Percentiles rank a stretch among this genome's conserved stretches.
phyloP scores from a whole-genome alignment of 2,329 filamentous ascomycete genomes.

The Paecilomyces sp. region DNA sequence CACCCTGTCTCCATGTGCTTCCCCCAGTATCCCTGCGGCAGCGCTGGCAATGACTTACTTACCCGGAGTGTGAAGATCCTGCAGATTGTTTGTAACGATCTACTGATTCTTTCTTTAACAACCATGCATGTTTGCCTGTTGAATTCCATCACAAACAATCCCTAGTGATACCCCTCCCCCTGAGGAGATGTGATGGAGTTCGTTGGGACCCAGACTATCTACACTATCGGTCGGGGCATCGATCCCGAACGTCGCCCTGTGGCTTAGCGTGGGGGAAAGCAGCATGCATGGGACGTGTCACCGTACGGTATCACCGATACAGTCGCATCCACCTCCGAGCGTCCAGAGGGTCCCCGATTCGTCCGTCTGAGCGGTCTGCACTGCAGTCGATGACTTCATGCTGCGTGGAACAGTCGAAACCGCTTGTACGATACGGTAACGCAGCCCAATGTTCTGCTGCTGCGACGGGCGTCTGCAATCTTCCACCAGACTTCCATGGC shows the following conservation, averaged over 20 bases:
- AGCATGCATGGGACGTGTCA: background rate
- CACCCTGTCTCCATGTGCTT: background rate
- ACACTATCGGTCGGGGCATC: background rate
- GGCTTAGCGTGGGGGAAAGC: background rate
- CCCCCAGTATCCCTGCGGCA: background rate
- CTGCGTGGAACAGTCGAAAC: background rate
- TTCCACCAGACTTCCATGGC: background rate
- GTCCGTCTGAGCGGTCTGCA: background rate
- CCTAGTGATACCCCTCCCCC: background rate
- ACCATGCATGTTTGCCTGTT: background rate
- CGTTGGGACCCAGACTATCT: background rate
- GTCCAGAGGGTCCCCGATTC: background rate
- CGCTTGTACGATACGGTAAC: background rate
- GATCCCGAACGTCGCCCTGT: background rate
- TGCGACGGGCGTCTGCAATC: background rate
- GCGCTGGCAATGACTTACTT: background rate
- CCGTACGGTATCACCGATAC: background rate
- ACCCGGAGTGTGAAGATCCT: background rate
- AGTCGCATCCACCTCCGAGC: background rate
- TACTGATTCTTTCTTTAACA: background rate
- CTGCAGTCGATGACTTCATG: background rate
- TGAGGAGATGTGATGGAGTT: background rate
- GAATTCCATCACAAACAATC: background rate
- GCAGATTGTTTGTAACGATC: background rate
- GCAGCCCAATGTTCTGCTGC: background rate